Conservation (phyloP, 1,284 basidiomycete species). For the Entoloma clypeatum region DNA sequence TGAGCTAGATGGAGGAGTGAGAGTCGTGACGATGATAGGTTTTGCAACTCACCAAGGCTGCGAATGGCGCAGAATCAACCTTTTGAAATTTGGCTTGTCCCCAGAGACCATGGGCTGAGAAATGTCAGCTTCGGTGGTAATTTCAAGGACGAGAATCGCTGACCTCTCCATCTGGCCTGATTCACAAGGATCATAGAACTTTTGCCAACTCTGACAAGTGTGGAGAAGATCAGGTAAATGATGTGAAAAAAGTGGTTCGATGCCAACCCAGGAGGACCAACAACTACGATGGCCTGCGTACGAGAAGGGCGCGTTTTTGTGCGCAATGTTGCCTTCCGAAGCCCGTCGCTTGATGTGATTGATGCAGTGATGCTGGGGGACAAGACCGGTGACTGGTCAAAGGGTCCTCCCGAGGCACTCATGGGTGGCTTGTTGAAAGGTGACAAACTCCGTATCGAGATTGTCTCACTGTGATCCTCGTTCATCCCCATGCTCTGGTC, state of each 20-base stretch:
- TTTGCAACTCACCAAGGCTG: conserved; percentile 46
- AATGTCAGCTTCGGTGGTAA: conserved; percentile 3
- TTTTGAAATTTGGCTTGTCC: conserved; percentile 70
- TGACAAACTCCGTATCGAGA: conserved; percentile 43
- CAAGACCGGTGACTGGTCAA: conserved; percentile 12
- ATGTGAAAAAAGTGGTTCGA: conserved; percentile 9
- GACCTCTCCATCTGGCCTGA: conserved; percentile 68
- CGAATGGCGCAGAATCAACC: conserved; percentile 60
- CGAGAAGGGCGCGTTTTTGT: conserved; percentile 38
- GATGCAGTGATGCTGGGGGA: conserved; percentile 30
- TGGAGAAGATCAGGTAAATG: conserved; percentile 2
- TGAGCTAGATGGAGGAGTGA: conserved; percentile 37
- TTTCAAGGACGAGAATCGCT: conserved; percentile 19
- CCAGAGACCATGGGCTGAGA: conserved; percentile 64
- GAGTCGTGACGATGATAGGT: background rate
- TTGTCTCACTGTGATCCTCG: conserved; percentile 43
- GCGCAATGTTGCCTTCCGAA: conserved; percentile 43
- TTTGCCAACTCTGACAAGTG: conserved; percentile 55
- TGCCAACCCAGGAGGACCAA: conserved; percentile 62
- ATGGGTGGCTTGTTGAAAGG: conserved; percentile 20
- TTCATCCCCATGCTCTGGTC: conserved; percentile 24
- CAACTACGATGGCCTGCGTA: conserved; percentile 59
- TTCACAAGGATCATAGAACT: conserved; percentile 64
- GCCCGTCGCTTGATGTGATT: conserved; percentile 34
- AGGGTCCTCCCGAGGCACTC: conserved; percentile 20